Evolutionary conservation across 257 asterid genomes (phyloP).

Genomic region (Catharanthus roseus): DNA sequence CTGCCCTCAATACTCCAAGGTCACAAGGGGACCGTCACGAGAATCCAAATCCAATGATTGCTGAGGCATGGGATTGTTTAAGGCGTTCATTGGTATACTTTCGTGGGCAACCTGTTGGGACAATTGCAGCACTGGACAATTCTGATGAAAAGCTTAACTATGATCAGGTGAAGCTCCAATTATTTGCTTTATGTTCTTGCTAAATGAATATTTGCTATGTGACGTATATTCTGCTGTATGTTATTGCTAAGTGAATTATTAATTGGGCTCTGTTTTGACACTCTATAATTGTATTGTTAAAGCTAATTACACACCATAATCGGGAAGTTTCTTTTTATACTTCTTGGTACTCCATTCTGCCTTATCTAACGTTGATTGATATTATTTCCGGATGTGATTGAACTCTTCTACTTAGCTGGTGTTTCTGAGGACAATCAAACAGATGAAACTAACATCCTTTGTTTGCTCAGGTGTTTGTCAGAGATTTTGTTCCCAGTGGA

Average conservation of each 20-base stretch:
- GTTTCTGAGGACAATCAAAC: background rate
- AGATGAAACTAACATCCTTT: constrained; percentile 14
- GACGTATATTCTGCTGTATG: background rate
- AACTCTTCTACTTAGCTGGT: background rate
- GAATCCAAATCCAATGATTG: constrained; percentile 48
- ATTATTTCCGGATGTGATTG: background rate
- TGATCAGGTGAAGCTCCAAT: constrained; percentile 57
- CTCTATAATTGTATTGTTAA: background rate
- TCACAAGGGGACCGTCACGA: constrained; percentile 36
- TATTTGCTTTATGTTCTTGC: background rate
- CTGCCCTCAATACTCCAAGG: constrained; percentile 55
- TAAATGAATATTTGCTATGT: background rate
- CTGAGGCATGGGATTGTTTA: constrained; percentile 76
- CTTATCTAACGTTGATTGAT: background rate
- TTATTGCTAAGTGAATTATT: background rate
- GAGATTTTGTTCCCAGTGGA: constrained; percentile 74
- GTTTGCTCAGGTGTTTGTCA: constrained; percentile 53
- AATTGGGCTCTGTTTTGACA: background rate
- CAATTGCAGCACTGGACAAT: constrained; percentile 73
- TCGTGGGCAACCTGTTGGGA: constrained; percentile 82
- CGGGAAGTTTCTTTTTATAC: background rate
- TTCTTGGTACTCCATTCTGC: background rate
- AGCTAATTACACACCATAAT: background rate
- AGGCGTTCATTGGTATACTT: constrained; percentile 65
- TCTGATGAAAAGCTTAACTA: constrained; percentile 83